Evolutionary conservation across 2,329 filamentous ascomycete species (phyloP), one percentile per base, ranked within the genome.

Genomic region (Triangularia verruculosa): DNA sequence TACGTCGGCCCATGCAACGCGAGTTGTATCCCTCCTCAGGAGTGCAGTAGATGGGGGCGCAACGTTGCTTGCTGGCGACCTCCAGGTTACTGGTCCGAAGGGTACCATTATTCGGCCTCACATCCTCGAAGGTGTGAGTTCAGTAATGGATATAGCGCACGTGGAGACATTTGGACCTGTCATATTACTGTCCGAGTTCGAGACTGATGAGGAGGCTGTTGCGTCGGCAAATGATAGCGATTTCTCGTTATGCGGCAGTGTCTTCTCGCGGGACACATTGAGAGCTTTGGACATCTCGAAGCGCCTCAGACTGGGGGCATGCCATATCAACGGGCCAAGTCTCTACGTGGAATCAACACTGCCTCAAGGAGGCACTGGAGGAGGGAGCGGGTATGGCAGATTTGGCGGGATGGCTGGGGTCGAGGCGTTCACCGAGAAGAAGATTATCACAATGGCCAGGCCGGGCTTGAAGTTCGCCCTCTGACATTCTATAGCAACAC

Each of bases 131-230:
- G 80, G 82, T 52, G 84, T 91, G 11, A 88, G 79, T 15, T 81
- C 84, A 63, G 81, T 84, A 1, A 90, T 90, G 88, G 83, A 88
- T 59, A 73, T 91, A 7, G 90, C 86, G 74, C 77, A 83, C 70
- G 83, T 82, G 17, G 89, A 91, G 73, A 85, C 83, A 0, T 91
- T 91, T 68, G 89, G 88, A 0, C 88, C 89, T 0, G 83, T 84
- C 0, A 84, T 89, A 2, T 84, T 83, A 15, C 69, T 91, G 53
- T 80, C 86, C 12, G 80, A 84, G 22, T 81, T 89, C 34, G 80
- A 84, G 3, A 76, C 75, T 5, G 84, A 87, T 15, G 86, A 89
- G n/a, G 84, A 89, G 64, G 88, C 87, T 0, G 74, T 91, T 27
- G 78, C 80, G 47, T 76, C 89, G 25, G 87, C 88, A 17, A 91